phyloP scores from a whole-genome alignment of 1,284 basidiomycete genomes.

The Tranzscheliella williamsii region DNA sequence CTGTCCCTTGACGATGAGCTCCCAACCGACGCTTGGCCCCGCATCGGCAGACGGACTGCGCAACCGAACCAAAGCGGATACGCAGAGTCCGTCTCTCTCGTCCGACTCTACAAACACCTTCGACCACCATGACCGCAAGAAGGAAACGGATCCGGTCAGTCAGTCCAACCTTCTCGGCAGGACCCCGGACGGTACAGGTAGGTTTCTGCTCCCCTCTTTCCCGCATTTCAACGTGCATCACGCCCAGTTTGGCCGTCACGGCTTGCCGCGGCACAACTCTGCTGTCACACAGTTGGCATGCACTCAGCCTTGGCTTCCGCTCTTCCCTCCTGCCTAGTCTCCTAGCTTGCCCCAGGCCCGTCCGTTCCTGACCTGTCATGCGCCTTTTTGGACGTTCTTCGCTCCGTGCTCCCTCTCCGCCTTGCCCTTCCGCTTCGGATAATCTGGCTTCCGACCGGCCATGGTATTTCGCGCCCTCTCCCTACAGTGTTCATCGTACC shows the following conservation, averaged over 20 bases:
- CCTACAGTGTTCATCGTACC: constrained; percentile 81
- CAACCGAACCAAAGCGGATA: constrained; percentile 13
- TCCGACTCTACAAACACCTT: constrained; percentile 14
- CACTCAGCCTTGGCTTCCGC: neutral
- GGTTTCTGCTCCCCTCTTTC: constrained; percentile 1
- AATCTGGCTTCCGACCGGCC: neutral
- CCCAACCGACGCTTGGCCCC: neutral
- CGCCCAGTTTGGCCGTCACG: constrained; percentile 3
- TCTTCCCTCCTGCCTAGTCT: neutral
- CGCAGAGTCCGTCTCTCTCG: constrained; percentile 3
- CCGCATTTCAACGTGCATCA: neutral
- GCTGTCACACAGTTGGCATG: neutral
- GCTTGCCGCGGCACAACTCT: constrained; percentile 33
- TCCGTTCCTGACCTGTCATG: neutral
- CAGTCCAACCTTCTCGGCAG: constrained; percentile 30
- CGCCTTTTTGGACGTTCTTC: too few species aligned
- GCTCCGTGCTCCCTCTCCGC: neutral
- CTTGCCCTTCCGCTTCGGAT: neutral
- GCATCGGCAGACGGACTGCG: constrained; percentile 22
- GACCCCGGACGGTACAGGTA: constrained; percentile 37
- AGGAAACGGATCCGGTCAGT: constrained; percentile 3
- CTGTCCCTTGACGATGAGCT: neutral
- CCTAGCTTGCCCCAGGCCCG: neutral
- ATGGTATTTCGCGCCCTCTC: neutral
- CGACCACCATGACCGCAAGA: neutral